These are phyloP conservation scores for Hemerocallis citrina DNA, from an alignment of 106 monocot genomes.

Conservation along the genomic window DNA sequence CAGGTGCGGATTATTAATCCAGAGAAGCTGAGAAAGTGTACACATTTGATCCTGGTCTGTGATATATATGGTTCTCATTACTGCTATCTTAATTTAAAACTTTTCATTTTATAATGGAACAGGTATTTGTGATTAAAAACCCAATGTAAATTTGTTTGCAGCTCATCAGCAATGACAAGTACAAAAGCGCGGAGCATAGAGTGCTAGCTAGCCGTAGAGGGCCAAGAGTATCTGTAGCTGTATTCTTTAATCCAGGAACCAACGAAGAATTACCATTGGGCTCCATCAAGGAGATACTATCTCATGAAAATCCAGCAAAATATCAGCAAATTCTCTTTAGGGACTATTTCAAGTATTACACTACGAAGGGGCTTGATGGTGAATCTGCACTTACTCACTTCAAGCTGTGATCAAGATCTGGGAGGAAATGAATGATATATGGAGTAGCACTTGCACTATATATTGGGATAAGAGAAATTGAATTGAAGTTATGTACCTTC, in stretches of 20 bases:
- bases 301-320: slow-evolving; percentile 1
- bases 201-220: slow-evolving; percentile 26
- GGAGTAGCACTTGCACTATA: too few relatives aligned
- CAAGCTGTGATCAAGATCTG: slow-evolving; percentile 23
- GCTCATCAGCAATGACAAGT: slow-evolving; percentile 45
- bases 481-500: too few relatives aligned
- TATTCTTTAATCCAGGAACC: slow-evolving; percentile 6
- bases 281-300: slow-evolving; percentile 5
- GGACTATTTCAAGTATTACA: slow-evolving; percentile 8
- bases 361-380: slow-evolving; percentile 33
- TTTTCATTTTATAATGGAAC: too few relatives aligned
- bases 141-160: slow-evolving; percentile 17
- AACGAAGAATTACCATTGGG: neutral
- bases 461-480: too few relatives aligned
- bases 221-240: slow-evolving; percentile 38
- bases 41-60: too few relatives aligned
- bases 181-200: slow-evolving; percentile 49
- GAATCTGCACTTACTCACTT: slow-evolving; percentile 22
- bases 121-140: too few relatives aligned
- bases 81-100: too few relatives aligned
- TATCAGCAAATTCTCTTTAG: slow-evolving; percentile 8
- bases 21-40: too few relatives aligned
- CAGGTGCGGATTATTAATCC: too few relatives aligned
- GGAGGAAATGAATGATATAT: too few relatives aligned
- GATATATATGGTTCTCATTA: too few relatives aligned